phyloP scores from a whole-genome alignment of 1,284 basidiomycete species.

The Puccinia hordei region DNA sequence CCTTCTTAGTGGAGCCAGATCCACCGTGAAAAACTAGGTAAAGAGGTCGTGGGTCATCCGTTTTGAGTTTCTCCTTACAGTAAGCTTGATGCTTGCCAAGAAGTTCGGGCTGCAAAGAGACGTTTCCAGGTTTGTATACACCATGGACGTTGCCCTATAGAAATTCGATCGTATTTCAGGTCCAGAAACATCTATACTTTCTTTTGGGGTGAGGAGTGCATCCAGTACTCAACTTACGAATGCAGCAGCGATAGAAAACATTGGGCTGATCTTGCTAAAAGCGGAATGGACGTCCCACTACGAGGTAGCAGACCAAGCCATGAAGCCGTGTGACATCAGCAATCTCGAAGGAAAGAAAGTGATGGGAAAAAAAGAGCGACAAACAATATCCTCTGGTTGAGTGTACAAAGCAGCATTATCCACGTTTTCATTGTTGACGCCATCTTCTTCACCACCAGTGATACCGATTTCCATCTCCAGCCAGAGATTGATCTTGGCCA shows the following conservation, averaged over 20 bases:
- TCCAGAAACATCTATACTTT: background rate
- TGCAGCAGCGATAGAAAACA: constrained; percentile 95
- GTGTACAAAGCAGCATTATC: constrained; percentile 96
- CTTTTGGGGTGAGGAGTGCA: no score
- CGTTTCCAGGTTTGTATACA: constrained; percentile 90
- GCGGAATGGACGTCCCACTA: constrained; percentile 81
- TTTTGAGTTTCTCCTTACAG: constrained; percentile 72
- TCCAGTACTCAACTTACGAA: constrained; percentile 62
- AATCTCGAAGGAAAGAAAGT: background rate
- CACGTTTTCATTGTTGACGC: constrained; percentile 74
- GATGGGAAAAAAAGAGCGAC: background rate
- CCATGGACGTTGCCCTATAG: constrained; percentile 82
- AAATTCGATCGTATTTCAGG: background rate
- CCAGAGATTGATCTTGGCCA: constrained; percentile 88
- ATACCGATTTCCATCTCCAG: constrained; percentile 99
- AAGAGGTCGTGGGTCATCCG: constrained; percentile 73
- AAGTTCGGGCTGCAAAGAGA: constrained; percentile 86
- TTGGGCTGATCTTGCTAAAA: constrained; percentile 80
- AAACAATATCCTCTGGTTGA: constrained; percentile 84
- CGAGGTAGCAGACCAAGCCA: background rate
- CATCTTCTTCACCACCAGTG: constrained; percentile 98
- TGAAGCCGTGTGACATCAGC: constrained; percentile 1
- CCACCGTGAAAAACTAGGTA: constrained; percentile 99
- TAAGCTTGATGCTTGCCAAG: constrained; percentile 87
- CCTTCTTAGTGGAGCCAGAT: constrained; percentile 93